phyloP scores from a whole-genome alignment of 2,329 filamentous ascomycete genomes.

The Proliferodiscus dingleyae region DNA sequence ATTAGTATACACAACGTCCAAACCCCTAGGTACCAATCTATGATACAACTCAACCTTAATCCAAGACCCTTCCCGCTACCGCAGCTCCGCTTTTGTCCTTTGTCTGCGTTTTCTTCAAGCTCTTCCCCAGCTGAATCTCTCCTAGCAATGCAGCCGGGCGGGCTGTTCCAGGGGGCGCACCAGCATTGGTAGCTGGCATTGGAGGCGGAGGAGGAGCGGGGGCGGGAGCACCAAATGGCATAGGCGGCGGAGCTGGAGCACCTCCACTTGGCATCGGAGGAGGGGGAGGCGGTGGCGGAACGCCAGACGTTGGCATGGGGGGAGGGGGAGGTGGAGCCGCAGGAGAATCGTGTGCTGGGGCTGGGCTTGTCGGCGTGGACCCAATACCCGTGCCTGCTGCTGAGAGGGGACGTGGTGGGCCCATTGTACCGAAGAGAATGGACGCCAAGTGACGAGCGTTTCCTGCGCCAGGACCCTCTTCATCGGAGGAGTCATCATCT shows the following conservation, averaged over 20 bases:
- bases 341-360: conserved; percentile 36
- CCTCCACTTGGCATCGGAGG: conserved; percentile 41
- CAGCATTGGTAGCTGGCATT: conserved; percentile 13
- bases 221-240: conserved; percentile 29
- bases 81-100: conserved; percentile 75
- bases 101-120: conserved; percentile 82
- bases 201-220: conserved; percentile 36
- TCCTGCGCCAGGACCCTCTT: conserved; percentile 72
- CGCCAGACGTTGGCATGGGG: conserved; percentile 40
- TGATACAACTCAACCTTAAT: too few relatives aligned
- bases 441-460: conserved; percentile 89
- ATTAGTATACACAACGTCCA: too few relatives aligned
- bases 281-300: conserved; percentile 31
- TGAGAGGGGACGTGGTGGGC: conserved; percentile 80
- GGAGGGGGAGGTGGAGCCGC: conserved; percentile 44
- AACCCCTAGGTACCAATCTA: too few relatives aligned
- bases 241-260: conserved; percentile 36
- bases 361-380: conserved; percentile 38
- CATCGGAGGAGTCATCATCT: conserved; percentile 68
- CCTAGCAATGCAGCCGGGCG: conserved; percentile 64
- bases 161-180: conserved; percentile 35
- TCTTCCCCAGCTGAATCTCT: conserved; percentile 75
- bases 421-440: conserved; percentile 96
- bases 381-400: conserved; percentile 66
- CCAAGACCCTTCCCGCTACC: conserved; percentile 69